Evolutionary conservation across 768 basidiomycete genomes (phyloP).

Genomic region (Phylloporus rhodoxanthus): DNA sequence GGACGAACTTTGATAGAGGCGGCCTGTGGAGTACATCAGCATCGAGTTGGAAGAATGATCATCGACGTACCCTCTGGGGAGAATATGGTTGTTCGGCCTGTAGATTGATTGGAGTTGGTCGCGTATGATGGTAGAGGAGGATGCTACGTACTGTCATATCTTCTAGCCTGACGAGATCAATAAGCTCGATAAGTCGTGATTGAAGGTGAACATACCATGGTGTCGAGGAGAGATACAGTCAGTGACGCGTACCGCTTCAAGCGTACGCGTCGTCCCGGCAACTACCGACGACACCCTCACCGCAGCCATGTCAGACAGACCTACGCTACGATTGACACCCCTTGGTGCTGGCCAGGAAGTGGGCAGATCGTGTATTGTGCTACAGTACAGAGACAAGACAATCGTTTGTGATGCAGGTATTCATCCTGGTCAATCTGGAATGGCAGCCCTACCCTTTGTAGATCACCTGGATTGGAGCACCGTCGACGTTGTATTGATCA

Average conservation of each 20-base stretch:
- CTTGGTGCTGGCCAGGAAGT: slow-evolving; percentile 97
- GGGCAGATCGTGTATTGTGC: slow-evolving; percentile 89
- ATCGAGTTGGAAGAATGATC: slow-evolving; percentile 6
- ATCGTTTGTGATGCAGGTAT: slow-evolving; percentile 94
- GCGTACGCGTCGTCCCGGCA: slow-evolving; percentile 25
- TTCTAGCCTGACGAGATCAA: slow-evolving; percentile 55
- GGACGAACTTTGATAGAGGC: slow-evolving; percentile 87
- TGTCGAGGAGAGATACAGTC: slow-evolving; percentile 8
- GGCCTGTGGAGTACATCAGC: slow-evolving; percentile 49
- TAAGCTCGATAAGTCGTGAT: neutral
- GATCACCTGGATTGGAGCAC: slow-evolving; percentile 97
- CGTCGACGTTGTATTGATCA: slow-evolving; percentile 89
- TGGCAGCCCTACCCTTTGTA: slow-evolving; percentile 90
- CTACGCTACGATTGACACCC: slow-evolving; percentile 73
- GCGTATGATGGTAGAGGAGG: slow-evolving; percentile 6
- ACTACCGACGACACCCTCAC: slow-evolving; percentile 12
- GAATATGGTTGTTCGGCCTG: slow-evolving; percentile 96
- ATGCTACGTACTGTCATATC: slow-evolving; percentile 83
- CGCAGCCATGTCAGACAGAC: slow-evolving; percentile 41
- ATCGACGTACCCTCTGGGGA: slow-evolving; percentile 80
- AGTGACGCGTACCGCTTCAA: slow-evolving; percentile 21
- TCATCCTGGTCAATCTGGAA: slow-evolving; percentile 88
- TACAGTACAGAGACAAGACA: slow-evolving; percentile 85
- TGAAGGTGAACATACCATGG: slow-evolving; percentile 40
- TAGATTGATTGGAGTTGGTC: slow-evolving; percentile 23